Conservation (phyloP, 2,329 filamentous ascomycete genomes). For the Calonectria multiphialidica region DNA sequence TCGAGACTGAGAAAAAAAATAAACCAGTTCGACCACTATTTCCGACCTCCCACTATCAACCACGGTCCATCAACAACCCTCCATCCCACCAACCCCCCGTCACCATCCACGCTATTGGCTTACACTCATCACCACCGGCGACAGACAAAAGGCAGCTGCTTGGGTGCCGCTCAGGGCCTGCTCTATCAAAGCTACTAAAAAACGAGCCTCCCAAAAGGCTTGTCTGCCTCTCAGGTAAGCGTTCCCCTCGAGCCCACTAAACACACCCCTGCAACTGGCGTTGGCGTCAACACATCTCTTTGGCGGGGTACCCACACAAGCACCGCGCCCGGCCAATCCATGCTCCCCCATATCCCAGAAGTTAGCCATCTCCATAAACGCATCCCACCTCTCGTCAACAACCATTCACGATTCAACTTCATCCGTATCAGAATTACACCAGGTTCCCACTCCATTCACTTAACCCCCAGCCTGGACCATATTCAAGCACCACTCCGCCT, state of each 20-base stretch:
- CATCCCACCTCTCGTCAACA: constrained; percentile 38
- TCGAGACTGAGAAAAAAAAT: constrained; percentile 9
- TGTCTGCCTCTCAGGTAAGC: constrained; percentile 13
- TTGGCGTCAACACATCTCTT: constrained; percentile 16
- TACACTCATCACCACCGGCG: background rate
- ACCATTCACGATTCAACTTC: constrained; percentile 28
- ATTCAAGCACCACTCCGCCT: constrained; percentile 9
- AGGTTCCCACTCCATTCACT: constrained; percentile 27
- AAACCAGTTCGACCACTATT: background rate
- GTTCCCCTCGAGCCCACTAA: constrained; percentile 21
- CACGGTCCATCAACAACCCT: background rate
- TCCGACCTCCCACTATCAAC: background rate
- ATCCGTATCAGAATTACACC: constrained; percentile 21
- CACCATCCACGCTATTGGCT: background rate
- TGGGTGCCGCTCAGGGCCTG: background rate
- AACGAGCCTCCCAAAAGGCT: constrained; percentile 3
- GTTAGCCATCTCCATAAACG: constrained; percentile 39
- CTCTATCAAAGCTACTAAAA: background rate
- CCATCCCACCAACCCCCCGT: background rate
- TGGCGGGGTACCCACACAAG: constrained; percentile 53
- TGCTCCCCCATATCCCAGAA: constrained; percentile 41
- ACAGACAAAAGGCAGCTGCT: constrained; percentile 3
- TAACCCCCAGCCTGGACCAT: constrained; percentile 6
- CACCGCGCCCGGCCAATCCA: constrained; percentile 50
- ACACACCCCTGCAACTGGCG: constrained; percentile 35